Percentiles rank a stretch among this genome's conserved stretches.
phyloP scores from a whole-genome alignment of 306 rosid species.

The Lathyrus oleraceus region DNA sequence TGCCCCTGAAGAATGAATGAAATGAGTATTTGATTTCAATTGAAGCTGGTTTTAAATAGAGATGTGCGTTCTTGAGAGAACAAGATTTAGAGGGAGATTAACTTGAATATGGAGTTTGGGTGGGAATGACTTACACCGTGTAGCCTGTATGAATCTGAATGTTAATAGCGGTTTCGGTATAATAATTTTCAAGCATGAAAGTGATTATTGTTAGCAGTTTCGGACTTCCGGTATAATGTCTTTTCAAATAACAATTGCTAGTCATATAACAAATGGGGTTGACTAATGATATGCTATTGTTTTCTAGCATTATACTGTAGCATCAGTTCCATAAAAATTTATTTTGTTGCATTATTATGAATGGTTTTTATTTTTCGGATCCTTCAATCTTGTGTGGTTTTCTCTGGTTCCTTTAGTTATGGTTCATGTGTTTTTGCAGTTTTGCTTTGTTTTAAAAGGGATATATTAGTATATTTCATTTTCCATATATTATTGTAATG shows the following conservation, averaged over 20 bases:
- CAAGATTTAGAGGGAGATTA: not conserved
- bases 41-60: not conserved
- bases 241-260: not conserved
- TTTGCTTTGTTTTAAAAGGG: not conserved
- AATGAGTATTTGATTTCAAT: not conserved
- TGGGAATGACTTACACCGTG: not conserved
- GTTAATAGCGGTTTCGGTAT: not conserved
- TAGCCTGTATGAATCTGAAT: constrained; percentile 6
- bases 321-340: constrained; percentile 16
- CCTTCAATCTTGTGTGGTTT: constrained; percentile 16
- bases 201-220: not conserved
- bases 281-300: constrained; percentile 11
- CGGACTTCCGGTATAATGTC: not conserved
- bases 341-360: constrained; percentile 14
- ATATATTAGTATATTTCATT: constrained; percentile 23
- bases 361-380: constrained; percentile 4
- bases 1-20: too few relatives aligned
- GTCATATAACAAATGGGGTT: not conserved
- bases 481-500: constrained; percentile 1
- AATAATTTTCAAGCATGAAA: not conserved
- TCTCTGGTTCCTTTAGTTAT: not conserved
- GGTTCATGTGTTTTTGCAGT: not conserved
- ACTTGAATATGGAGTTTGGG: not conserved
- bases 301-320: not conserved
- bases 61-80: not conserved